These are phyloP conservation scores for Yarrowia bubula DNA, from an alignment of 805 yeast genomes.

Conservation along the genomic window DNA sequence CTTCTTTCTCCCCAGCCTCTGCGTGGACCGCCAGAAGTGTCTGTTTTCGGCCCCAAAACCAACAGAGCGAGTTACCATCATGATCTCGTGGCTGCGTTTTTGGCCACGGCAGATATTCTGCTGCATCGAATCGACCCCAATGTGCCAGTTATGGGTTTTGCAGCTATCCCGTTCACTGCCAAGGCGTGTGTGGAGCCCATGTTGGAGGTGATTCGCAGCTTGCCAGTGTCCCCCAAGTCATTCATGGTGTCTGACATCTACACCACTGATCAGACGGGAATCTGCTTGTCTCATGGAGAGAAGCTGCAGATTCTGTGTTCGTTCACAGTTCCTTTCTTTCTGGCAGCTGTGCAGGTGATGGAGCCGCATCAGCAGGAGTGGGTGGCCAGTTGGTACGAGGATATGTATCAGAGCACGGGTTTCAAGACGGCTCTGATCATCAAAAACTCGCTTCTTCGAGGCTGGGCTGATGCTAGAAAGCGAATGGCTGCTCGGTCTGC, in stretches of 20 bases:
- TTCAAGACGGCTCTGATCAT: slow-evolving; percentile 11
- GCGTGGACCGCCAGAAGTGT: not conserved
- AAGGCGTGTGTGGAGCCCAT: slow-evolving; percentile 8
- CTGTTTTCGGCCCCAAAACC: slow-evolving; percentile 4
- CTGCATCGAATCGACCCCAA: slow-evolving; percentile 17
- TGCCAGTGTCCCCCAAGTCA: not conserved
- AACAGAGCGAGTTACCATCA: slow-evolving; percentile 3
- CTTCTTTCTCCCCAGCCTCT: not conserved
- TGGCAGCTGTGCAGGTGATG: slow-evolving; percentile 3
- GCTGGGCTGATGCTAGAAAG: slow-evolving; percentile 3
- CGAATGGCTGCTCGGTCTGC: not conserved
- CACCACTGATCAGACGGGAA: slow-evolving; percentile 3
- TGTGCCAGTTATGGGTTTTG: slow-evolving; percentile 10
- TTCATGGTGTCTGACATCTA: not conserved
- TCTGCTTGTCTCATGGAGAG: not conserved
- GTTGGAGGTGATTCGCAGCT: not conserved
- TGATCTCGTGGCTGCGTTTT: not conserved
- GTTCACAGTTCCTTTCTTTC: slow-evolving; percentile 4
- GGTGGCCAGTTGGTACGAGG: slow-evolving; percentile 1
- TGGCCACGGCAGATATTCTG: not conserved
- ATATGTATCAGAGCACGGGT: slow-evolving; percentile 1
- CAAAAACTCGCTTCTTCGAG: slow-evolving; percentile 12
- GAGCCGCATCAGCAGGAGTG: slow-evolving; percentile 4
- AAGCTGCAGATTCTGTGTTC: slow-evolving; percentile 17
- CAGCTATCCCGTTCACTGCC: slow-evolving; percentile 11